Conservation (phyloP, 2,329 filamentous ascomycete species). For the Calonectria pteridis region DNA sequence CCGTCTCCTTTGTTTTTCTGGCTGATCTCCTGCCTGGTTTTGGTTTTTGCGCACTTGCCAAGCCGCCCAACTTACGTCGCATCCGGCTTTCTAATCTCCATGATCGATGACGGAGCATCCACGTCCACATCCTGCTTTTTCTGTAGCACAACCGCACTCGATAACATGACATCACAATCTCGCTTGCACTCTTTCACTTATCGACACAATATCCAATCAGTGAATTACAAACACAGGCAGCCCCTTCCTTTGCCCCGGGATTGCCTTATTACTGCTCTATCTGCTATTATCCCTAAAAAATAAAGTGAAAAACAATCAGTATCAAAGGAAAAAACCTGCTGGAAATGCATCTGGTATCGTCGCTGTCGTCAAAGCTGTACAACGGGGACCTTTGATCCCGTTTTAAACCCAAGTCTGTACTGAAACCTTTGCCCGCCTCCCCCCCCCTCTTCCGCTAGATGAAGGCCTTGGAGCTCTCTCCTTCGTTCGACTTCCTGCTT, state of each 20-base stretch:
- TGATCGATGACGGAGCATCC: background rate
- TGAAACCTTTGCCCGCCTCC: background rate
- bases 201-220: background rate
- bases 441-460: constrained; percentile 24
- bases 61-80: background rate
- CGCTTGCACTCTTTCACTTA: background rate
- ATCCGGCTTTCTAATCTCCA: background rate
- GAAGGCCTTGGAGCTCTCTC: constrained; percentile 40
- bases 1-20: background rate
- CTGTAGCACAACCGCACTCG: background rate
- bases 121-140: background rate
- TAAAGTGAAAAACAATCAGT: constrained; percentile 2
- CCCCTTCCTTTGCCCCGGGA: background rate
- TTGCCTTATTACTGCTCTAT: background rate
- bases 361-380: constrained; percentile 25
- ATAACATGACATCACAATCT: background rate
- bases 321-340: background rate
- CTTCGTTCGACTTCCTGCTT: constrained; percentile 33
- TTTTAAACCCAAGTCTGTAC: background rate
- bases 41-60: background rate
- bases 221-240: background rate
- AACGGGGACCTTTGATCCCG: constrained; percentile 3
- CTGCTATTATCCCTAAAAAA: background rate
- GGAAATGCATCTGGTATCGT: constrained; percentile 32
- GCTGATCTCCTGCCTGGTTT: background rate